phyloP scores from a whole-genome alignment of 1,284 basidiomycete genomes.

The Puccinia hordei region DNA sequence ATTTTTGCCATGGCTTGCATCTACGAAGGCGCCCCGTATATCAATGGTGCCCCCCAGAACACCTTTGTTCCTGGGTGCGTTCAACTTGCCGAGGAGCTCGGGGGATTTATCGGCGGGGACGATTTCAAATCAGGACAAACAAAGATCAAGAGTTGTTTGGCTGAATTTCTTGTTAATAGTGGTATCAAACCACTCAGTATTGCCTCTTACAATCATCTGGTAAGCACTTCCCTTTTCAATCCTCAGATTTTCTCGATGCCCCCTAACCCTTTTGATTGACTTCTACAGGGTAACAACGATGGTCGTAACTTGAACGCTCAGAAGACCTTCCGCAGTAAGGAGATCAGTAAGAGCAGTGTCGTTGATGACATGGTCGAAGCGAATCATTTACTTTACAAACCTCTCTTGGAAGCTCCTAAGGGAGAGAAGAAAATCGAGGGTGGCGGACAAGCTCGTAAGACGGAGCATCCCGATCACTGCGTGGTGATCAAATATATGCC shows the following conservation, averaged over 20 bases:
- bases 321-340: slow-evolving; percentile 48
- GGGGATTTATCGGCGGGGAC: slow-evolving; percentile 94
- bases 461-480: slow-evolving; percentile 95
- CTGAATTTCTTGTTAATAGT: slow-evolving; percentile 97
- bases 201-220: slow-evolving; percentile 96
- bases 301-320: slow-evolving; percentile 41
- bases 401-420: slow-evolving; percentile 60
- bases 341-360: slow-evolving; percentile 75
- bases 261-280: background rate
- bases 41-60: slow-evolving; percentile 98
- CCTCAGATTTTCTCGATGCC: background rate
- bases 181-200: slow-evolving; percentile 98
- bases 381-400: slow-evolving; percentile 86
- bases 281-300: slow-evolving; percentile 46
- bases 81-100: slow-evolving; percentile 82
- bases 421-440: slow-evolving; percentile 52
- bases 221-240: slow-evolving; percentile 62
- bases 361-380: slow-evolving; percentile 96
- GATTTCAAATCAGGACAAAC: slow-evolving; percentile 75
- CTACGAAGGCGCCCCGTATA: slow-evolving; percentile 90
- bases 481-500: slow-evolving; percentile 74
- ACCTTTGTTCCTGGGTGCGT: slow-evolving; percentile 97
- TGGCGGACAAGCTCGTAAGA: slow-evolving; percentile 63
- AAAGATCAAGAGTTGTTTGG: slow-evolving; percentile 73
- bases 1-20: slow-evolving; percentile 94